These are phyloP conservation scores for Ophiostoma sp. DNA, from an alignment of 2,329 filamentous ascomycete genomes.

Conservation along the genomic window DNA sequence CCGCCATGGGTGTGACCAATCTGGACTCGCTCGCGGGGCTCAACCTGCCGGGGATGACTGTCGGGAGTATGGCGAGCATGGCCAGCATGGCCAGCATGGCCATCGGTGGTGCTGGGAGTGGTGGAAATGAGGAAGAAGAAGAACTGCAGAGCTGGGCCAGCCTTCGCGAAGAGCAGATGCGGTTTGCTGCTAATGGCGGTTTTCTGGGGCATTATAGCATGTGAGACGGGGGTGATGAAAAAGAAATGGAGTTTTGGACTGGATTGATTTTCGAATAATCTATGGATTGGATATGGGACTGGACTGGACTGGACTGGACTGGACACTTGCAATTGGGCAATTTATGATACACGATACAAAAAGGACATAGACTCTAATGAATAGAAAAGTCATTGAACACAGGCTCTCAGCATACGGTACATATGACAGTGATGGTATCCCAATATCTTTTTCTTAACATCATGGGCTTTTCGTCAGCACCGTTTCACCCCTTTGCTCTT, in stretches of 20 bases:
- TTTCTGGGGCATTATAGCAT: conserved; percentile 27
- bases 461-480: too few relatives aligned
- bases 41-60: conserved; percentile 34
- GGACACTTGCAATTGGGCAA: not conserved
- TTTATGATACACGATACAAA: not conserved
- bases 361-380: not conserved
- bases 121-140: conserved; percentile 56
- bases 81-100: not conserved
- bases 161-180: conserved; percentile 73
- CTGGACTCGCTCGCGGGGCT: not conserved
- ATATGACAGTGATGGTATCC: too few relatives aligned
- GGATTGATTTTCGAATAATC: too few relatives aligned
- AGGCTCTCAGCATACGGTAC: too few relatives aligned
- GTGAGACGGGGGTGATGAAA: not conserved
- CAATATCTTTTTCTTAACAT: too few relatives aligned
- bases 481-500: too few relatives aligned
- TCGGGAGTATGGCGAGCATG: not conserved
- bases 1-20: conserved; percentile 4
- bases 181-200: conserved; percentile 41
- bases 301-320: not conserved
- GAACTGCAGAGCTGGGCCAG: conserved; percentile 78
- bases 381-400: too few relatives aligned
- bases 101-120: conserved; percentile 28
- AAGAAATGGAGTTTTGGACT: not conserved
- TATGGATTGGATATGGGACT: not conserved